Evolutionary conservation across 345 rosid genomes (phyloP).

Genomic region (Excoecaria agallocha): DNA sequence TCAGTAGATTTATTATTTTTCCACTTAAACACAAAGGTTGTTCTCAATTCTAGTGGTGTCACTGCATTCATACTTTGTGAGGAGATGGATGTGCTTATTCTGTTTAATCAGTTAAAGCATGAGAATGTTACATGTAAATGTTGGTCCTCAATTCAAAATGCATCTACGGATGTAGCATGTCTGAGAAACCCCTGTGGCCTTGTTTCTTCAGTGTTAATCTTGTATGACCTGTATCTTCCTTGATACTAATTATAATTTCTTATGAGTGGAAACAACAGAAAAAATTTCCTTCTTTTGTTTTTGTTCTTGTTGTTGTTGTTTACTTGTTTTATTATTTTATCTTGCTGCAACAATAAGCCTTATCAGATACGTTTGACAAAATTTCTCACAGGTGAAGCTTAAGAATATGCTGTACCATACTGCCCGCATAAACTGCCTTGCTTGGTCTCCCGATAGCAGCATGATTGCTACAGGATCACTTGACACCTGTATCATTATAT

Average conservation of each 20-base stretch:
- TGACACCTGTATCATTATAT: conserved; percentile 71
- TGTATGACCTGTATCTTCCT: neutral
- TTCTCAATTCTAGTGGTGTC: neutral
- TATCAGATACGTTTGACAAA: neutral
- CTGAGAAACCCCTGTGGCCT: neutral
- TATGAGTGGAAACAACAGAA: neutral
- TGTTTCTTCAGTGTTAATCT: neutral
- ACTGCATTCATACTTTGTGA: neutral
- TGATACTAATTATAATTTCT: neutral
- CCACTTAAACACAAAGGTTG: neutral
- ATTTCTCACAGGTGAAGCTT: conserved; percentile 55
- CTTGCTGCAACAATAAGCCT: conserved; percentile 1
- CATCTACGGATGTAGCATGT: neutral
- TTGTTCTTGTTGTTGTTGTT: too few relatives aligned
- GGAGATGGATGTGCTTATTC: neutral
- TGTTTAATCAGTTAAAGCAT: neutral
- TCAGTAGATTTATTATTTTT: too few relatives aligned
- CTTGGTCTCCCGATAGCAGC: conserved; percentile 80
- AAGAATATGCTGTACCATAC: conserved; percentile 87
- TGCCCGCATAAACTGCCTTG: conserved; percentile 83
- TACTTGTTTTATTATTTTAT: neutral
- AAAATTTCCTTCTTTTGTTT: too few relatives aligned
- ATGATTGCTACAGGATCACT: conserved; percentile 87
- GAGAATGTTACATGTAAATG: neutral
- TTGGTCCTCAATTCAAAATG: neutral